These are phyloP conservation scores for Colletotrichum limetticola DNA, from an alignment of 2,329 filamentous ascomycete genomes.

Conservation along the genomic window DNA sequence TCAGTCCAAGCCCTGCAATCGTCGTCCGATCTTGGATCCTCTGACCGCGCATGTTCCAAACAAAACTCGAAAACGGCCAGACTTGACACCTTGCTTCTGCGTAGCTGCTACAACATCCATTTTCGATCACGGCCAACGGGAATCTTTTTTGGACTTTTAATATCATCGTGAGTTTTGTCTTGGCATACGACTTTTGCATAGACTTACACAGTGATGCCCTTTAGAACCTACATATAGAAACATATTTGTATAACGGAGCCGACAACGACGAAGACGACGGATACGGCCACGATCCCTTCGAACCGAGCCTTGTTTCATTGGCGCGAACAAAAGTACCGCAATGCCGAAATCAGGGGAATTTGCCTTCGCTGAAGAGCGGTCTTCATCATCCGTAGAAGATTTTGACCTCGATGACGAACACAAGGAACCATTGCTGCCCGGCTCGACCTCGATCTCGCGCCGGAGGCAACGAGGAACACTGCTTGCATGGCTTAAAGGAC, in stretches of 20 bases:
- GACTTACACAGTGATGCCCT: background rate
- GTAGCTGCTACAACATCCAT: background rate
- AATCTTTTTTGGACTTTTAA: too few species aligned
- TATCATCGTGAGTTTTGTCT: background rate
- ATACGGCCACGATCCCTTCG: background rate
- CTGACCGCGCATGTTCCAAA: slow-evolving; percentile 1
- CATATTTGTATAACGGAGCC: background rate
- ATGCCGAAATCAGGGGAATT: slow-evolving; percentile 8
- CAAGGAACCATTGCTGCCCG: slow-evolving; percentile 24
- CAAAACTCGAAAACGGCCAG: background rate
- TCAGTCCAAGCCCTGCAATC: background rate
- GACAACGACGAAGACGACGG: background rate
- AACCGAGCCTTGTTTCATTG: background rate
- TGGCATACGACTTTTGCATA: background rate
- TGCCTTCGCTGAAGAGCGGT: background rate
- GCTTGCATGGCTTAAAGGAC: slow-evolving; percentile 22
- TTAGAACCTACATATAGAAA: background rate
- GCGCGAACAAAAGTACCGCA: background rate
- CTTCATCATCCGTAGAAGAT: slow-evolving; percentile 19
- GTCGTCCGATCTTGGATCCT: background rate
- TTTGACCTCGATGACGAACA: slow-evolving; percentile 24
- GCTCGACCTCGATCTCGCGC: background rate
- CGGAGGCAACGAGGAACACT: slow-evolving; percentile 5
- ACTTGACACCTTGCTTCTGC: background rate
- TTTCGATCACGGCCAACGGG: background rate